These are phyloP conservation scores for Auricularia cornea DNA, from an alignment of 768 basidiomycete genomes.

Conservation along the genomic window DNA sequence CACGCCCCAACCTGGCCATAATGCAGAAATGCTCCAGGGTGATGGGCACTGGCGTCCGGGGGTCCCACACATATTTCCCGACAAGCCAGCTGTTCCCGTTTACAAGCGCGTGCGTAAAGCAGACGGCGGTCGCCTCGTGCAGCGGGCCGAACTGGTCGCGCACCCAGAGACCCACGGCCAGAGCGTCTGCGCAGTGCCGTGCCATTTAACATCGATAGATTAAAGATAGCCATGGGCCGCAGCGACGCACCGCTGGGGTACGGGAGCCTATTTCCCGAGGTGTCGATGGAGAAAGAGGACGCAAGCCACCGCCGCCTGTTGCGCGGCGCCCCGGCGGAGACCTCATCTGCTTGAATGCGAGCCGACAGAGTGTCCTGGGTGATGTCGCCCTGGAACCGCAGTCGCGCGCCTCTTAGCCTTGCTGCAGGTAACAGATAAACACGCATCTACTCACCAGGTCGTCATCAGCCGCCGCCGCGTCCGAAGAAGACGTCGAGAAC, in stretches of 20 bases:
- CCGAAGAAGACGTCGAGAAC: background rate
- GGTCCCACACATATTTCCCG: background rate
- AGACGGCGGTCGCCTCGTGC: slow-evolving; percentile 53
- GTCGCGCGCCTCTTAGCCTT: background rate
- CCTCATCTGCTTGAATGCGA: slow-evolving; percentile 71
- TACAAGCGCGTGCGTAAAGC: slow-evolving; percentile 65
- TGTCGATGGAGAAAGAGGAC: slow-evolving; percentile 23
- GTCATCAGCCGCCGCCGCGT: background rate
- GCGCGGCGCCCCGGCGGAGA: slow-evolving; percentile 41
- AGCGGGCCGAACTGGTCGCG: slow-evolving; percentile 46
- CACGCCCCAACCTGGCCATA: slow-evolving; percentile 57
- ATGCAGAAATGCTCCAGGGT: slow-evolving; percentile 71
- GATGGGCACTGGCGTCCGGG: slow-evolving; percentile 42
- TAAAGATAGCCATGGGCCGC: background rate
- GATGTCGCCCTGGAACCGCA: slow-evolving; percentile 45
- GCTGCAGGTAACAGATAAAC: slow-evolving; percentile 1
- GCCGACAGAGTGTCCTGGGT: slow-evolving; percentile 63
- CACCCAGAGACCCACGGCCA: slow-evolving; percentile 54
- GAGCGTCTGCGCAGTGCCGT: slow-evolving; percentile 35
- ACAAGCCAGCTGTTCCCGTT: slow-evolving; percentile 40
- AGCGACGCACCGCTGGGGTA: slow-evolving; percentile 49
- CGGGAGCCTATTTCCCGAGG: slow-evolving; percentile 40
- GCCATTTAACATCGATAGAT: background rate
- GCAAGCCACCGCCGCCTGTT: slow-evolving; percentile 46
- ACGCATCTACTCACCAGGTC: slow-evolving; percentile 7